These are phyloP conservation scores for Hyparrhenia diplandra DNA, from an alignment of 176 grass and related monocot genomes.

Conservation along the genomic window DNA sequence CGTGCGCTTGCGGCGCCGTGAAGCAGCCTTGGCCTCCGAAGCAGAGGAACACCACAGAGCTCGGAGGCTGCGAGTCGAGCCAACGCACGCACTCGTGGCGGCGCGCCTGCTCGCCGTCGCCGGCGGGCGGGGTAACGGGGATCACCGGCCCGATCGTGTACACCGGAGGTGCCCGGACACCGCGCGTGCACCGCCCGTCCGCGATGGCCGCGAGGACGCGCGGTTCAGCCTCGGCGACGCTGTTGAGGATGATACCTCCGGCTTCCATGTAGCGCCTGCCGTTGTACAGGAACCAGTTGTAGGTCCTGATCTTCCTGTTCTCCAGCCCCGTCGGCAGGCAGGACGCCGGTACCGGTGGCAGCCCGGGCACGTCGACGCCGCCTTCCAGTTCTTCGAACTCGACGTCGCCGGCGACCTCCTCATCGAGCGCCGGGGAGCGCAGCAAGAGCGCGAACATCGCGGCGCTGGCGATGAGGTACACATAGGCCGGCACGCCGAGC, in stretches of 20 bases:
- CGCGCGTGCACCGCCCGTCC: not conserved
- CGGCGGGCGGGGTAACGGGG: not conserved
- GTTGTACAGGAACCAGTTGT: conserved; percentile 31
- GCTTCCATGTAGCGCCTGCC: not conserved
- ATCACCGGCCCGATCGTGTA: not conserved
- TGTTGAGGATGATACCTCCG: not conserved
- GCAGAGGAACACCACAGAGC: not conserved
- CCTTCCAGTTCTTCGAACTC: conserved; percentile 24
- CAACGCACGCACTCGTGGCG: not conserved
- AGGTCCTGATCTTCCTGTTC: conserved; percentile 27
- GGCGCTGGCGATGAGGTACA: conserved; percentile 23
- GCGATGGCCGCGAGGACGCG: not conserved
- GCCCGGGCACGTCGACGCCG: conserved; percentile 10
- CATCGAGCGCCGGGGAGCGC: conserved; percentile 27
- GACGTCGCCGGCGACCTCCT: not conserved
- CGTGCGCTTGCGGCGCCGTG: not conserved
- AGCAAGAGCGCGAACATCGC: conserved; percentile 23
- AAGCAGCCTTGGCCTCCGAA: not conserved
- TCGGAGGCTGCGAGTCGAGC: not conserved
- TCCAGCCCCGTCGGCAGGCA: conserved; percentile 19
- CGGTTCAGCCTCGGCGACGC: not conserved
- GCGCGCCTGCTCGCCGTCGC: not conserved
- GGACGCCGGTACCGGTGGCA: conserved; percentile 24
- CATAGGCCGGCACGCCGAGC: conserved; percentile 31
- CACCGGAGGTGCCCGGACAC: not conserved